phyloP scores from a whole-genome alignment of 2,329 filamentous ascomycete genomes.

The Diaporthe longicolla region DNA sequence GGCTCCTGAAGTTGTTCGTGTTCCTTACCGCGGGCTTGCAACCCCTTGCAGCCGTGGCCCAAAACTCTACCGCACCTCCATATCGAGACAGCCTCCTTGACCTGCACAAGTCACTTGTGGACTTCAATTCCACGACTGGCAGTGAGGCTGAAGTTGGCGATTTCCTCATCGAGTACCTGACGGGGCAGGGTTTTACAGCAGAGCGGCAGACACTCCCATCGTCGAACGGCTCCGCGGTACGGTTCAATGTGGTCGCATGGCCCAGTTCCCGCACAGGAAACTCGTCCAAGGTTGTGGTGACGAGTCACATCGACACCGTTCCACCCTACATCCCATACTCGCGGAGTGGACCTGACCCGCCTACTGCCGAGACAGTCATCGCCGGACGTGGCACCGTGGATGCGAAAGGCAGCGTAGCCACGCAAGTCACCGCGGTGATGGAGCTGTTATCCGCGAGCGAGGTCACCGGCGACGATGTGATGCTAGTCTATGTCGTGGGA shows the following conservation, averaged over 20 bases:
- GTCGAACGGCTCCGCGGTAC: slow-evolving; percentile 44
- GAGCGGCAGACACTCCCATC: slow-evolving; percentile 21
- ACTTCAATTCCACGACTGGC: slow-evolving; percentile 78
- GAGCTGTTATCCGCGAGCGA: slow-evolving; percentile 59
- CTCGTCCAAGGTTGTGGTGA: slow-evolving; percentile 69
- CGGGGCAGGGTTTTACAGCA: slow-evolving; percentile 44
- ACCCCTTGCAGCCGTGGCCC: neutral
- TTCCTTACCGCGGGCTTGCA: neutral
- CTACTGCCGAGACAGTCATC: slow-evolving; percentile 56
- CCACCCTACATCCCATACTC: slow-evolving; percentile 80
- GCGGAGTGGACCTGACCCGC: slow-evolving; percentile 60
- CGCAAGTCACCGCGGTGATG: slow-evolving; percentile 78
- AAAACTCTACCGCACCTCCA: slow-evolving; percentile 44
- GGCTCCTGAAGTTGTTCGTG: neutral
- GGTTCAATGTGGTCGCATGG: slow-evolving; percentile 86
- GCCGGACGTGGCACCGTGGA: slow-evolving; percentile 82
- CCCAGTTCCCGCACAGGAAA: slow-evolving; percentile 60
- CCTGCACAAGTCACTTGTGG: slow-evolving; percentile 80
- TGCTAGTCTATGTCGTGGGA: slow-evolving; percentile 80
- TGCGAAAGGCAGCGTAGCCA: slow-evolving; percentile 77
- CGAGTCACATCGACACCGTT: slow-evolving; percentile 86
- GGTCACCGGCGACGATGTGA: slow-evolving; percentile 62
- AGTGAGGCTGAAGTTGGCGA: slow-evolving; percentile 77
- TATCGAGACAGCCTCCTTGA: slow-evolving; percentile 71
- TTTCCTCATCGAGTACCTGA: slow-evolving; percentile 78